Percentiles rank a stretch among this genome's conserved stretches.
These are phyloP conservation scores for Pseudogymnoascus sp. DNA, from an alignment of 2,329 filamentous ascomycete species.

Conservation along the genomic window DNA sequence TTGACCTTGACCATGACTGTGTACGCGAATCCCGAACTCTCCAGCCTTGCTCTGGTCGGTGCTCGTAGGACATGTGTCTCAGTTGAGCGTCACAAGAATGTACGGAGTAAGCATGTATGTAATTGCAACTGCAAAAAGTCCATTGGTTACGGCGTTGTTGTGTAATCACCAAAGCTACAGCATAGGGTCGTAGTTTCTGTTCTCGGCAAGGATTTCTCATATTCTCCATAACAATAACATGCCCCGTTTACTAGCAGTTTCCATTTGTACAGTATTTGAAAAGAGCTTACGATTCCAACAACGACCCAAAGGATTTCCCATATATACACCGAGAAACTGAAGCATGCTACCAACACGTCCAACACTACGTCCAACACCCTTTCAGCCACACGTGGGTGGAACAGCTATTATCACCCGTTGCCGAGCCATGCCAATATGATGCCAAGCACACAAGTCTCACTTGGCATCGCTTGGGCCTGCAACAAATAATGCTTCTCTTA, in stretches of 20 bases:
- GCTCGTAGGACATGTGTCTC: not conserved
- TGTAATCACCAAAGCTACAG: not conserved
- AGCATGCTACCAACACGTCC: not conserved
- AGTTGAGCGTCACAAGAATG: not conserved
- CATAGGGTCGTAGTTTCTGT: no score
- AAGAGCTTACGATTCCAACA: not conserved
- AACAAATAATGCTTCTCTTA: not conserved
- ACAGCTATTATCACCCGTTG: not conserved
- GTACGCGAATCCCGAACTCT: not conserved
- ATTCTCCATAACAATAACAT: not conserved
- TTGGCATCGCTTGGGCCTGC: not conserved
- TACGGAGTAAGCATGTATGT: not conserved
- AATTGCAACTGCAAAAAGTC: not conserved
- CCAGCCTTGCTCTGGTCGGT: not conserved
- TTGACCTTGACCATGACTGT: not conserved
- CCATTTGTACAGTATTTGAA: not conserved
- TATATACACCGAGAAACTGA: not conserved
- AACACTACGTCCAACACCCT: not conserved
- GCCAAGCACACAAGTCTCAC: not conserved
- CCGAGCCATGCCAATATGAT: not conserved
- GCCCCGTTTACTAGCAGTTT: not conserved
- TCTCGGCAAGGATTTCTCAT: not conserved
- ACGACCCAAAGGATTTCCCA: not conserved
- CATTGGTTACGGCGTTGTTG: not conserved
- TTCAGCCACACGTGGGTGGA: not conserved